phyloP scores from a whole-genome alignment of 2,329 filamentous ascomycete genomes.

The Penicillium hordei region DNA sequence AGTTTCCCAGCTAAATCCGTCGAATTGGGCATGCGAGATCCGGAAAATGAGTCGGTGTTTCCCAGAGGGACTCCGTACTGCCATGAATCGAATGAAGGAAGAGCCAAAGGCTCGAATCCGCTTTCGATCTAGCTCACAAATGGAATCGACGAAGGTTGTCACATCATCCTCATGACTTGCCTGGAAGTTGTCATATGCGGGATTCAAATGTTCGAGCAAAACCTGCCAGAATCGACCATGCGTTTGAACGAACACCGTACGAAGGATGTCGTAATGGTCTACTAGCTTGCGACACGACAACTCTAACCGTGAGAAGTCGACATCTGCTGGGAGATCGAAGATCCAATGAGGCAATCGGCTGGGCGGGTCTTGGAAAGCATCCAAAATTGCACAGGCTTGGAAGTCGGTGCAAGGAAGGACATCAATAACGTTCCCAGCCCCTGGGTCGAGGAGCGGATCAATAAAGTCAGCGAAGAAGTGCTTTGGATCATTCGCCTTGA shows the following conservation, averaged over 20 bases:
- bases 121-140: neutral
- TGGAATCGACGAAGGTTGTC: neutral
- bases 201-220: neutral
- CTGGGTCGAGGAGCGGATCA: neutral
- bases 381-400: neutral
- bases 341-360: neutral
- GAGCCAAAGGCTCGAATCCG: neutral
- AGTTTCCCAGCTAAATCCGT: neutral
- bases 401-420: neutral
- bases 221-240: neutral
- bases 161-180: neutral
- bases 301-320: neutral
- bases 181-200: neutral
- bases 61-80: neutral
- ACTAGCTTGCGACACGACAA: neutral
- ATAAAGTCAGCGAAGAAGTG: neutral
- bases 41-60: neutral
- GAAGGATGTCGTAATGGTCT: neutral
- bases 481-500: neutral
- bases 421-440: neutral
- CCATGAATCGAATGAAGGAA: neutral
- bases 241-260: neutral
- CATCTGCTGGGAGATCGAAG: neutral
- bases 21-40: neutral
- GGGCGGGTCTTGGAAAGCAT: neutral